Conservation (phyloP, 495 filamentous ascomycete genomes). For the Wilcoxina mikolae region DNA sequence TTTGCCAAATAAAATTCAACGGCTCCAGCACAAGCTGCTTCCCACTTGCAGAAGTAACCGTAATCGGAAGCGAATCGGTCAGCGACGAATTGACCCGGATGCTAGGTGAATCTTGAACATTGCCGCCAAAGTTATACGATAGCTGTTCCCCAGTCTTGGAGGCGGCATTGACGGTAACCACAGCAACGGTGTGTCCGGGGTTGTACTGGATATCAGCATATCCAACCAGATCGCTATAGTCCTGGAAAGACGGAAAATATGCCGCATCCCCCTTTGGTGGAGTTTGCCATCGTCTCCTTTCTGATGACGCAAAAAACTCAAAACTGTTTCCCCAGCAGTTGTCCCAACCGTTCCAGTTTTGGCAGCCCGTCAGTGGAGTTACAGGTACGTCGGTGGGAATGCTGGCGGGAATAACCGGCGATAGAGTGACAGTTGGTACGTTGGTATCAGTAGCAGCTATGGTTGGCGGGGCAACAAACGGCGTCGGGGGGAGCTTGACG, state of each 20-base stretch:
- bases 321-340: conserved; percentile 15
- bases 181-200: conserved; percentile 20
- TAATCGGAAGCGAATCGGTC: conserved; percentile 16
- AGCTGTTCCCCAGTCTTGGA: conserved; percentile 23
- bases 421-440: conserved; percentile 10
- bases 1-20: conserved; percentile 29
- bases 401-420: conserved; percentile 20
- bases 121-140: conserved; percentile 25
- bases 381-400: conserved; percentile 17
- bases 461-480: background rate
- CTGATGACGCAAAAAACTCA: conserved; percentile 17
- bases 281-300: conserved; percentile 29
- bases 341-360: conserved; percentile 27
- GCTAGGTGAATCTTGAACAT: conserved; percentile 12
- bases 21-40: conserved; percentile 25
- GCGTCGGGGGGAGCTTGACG: conserved; percentile 4
- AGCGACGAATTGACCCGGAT: conserved; percentile 21
- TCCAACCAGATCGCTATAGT: conserved; percentile 25
- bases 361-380: conserved; percentile 22
- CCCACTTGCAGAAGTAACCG: conserved; percentile 16
- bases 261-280: conserved; percentile 18
- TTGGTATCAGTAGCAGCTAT: conserved; percentile 6
- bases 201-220: conserved; percentile 31
- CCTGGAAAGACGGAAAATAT: conserved; percentile 22
- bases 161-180: conserved; percentile 29